These are phyloP conservation scores for Chlorencoelia australis DNA, from an alignment of 2,329 filamentous ascomycete genomes.

Conservation along the genomic window DNA sequence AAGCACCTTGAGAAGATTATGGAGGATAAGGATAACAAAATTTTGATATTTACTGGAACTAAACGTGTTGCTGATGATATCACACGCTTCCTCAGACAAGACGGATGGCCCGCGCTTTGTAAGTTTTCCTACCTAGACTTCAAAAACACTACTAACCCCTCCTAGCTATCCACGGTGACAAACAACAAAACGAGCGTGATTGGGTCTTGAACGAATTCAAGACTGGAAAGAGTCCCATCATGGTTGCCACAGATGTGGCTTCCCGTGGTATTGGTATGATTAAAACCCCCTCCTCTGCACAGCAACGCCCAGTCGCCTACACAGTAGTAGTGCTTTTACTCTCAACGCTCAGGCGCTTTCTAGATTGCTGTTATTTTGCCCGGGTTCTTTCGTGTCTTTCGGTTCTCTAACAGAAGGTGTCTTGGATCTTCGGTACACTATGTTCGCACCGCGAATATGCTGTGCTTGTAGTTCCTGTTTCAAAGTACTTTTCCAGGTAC, in stretches of 20 bases:
- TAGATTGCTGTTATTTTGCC: conserved; percentile 86
- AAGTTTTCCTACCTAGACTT: conserved; percentile 41
- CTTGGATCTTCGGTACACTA: conserved; percentile 80
- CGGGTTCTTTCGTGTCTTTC: conserved; percentile 75
- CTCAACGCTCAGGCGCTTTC: conserved; percentile 79
- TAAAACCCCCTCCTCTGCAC: conserved; percentile 48
- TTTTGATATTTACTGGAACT: conserved; percentile 84
- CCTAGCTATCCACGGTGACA: conserved; percentile 92
- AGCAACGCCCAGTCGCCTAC: conserved; percentile 37
- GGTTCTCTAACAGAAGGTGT: conserved; percentile 73
- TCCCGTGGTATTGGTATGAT: conserved; percentile 99
- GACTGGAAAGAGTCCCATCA: conserved; percentile 97
- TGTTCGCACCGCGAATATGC: conserved; percentile 56
- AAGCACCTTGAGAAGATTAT: conserved; percentile 97
- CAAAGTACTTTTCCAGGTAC: conserved; percentile 56
- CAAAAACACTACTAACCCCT: conserved; percentile 36
- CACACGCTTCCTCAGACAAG: conserved; percentile 91
- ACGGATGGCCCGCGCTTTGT: conserved; percentile 96
- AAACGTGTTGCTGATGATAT: conserved; percentile 98
- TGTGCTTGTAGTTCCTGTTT: conserved; percentile 70
- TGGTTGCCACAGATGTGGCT: conserved; percentile 99
- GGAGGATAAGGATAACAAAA: conserved; percentile 92
- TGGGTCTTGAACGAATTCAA: conserved; percentile 99
- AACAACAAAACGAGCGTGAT: conserved; percentile 98
- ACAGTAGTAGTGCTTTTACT: conserved; percentile 61